Percentiles rank a stretch among this genome's conserved stretches.
Conservation (phyloP, 1,284 basidiomycete genomes). For the Trichosporon inkin region DNA sequence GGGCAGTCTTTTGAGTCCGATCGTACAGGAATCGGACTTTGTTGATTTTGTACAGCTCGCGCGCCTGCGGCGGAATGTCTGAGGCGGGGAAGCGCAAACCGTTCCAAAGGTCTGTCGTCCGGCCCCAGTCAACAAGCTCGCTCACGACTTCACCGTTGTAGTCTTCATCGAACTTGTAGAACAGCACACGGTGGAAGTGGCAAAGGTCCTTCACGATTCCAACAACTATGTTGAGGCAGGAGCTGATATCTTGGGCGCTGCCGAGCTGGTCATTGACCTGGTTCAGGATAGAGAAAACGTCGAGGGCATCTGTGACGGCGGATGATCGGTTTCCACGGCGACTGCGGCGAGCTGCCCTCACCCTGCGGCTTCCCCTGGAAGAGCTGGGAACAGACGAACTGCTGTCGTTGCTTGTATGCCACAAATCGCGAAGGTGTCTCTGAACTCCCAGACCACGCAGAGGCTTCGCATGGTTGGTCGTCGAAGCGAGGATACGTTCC, state of each 20-base stretch:
- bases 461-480: conserved; percentile 67
- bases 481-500: conserved; percentile 68
- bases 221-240: conserved; percentile 71
- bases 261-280: conserved; percentile 83
- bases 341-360: background rate
- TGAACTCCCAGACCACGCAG: conserved; percentile 58
- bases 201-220: conserved; percentile 78
- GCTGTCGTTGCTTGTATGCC: background rate
- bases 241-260: conserved; percentile 63
- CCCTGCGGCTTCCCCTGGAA: background rate
- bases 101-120: conserved; percentile 72
- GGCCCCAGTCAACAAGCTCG: conserved; percentile 76
- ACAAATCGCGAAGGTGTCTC: background rate
- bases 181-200: conserved; percentile 77
- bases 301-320: conserved; percentile 59
- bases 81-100: conserved; percentile 56
- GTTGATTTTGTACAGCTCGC: conserved; percentile 60
- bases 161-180: conserved; percentile 64
- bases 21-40: conserved; percentile 80
- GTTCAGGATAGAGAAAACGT: conserved; percentile 71
- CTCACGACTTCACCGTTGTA: conserved; percentile 68
- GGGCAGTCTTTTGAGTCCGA: conserved; percentile 68
- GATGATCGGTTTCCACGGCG: conserved; percentile 4
- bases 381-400: background rate
- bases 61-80: conserved; percentile 60